Base-by-base conservation (phyloP, 495 filamentous ascomycete species). In the Neurospora intermedia region DNA sequence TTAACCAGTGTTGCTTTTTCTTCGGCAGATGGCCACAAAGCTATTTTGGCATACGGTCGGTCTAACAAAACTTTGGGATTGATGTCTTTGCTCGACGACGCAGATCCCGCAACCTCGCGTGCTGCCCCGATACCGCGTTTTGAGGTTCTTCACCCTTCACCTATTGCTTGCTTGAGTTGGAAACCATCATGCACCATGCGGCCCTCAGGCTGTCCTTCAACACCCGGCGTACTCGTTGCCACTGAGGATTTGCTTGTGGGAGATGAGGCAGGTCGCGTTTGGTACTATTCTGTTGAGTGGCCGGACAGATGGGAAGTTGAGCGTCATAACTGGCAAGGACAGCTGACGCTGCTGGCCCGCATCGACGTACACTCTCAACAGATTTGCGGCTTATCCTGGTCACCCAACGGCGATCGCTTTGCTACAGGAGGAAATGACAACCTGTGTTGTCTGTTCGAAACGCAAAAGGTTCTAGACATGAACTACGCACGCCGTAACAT, bases 401-500 rank as follows among this genome's bases (percentile, higher is more conserved):
- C 93, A 3, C 84, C 83, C 39, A 89, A 93, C 77, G 92, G 93
- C 1, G 84, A 85, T 0, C 87, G 88, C 69, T 94, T 99, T 80
- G 94, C 92, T 41, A 93, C 92, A 11, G 94, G 95, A 15, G 94
- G 93, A 62, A 98, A 99, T 78, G 96, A 99, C 82, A 98, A 98
- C 77, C 78, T 86, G 0, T 96, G 94, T 75, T 92, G 90, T 77
- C 84, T 98, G 15, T 98, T 96, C 81, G 89, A 94, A 46, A 84
- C 89, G 13, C 81, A 83, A 42, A 87, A 89, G 41, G 83, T 96
- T 23, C 77, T 92, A 18, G 81, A 78, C 23, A 45, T 70, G 66
- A 16, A 43, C n/a, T 18, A 23, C n/a, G 35, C 20, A 40, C 5
- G 9, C n/a, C 59, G 45, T 8, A 16, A 23, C 15, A 35, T 13